Evolutionary conservation across 768 basidiomycete genomes (phyloP), one percentile per base, ranked within the genome.

Genomic region (Mycena latifolia): DNA sequence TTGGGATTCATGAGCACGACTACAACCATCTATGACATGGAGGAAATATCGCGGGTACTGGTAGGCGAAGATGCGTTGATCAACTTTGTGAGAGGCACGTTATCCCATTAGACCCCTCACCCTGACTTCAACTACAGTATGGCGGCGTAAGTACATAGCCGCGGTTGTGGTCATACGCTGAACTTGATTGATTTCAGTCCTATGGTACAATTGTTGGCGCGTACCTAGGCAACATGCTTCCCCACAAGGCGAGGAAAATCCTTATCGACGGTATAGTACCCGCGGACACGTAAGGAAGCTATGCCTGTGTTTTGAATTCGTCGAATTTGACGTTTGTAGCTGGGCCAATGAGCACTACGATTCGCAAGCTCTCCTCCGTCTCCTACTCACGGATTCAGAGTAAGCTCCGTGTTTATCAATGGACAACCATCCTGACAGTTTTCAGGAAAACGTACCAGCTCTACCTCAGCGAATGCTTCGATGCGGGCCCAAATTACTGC

Each of bases 1-100:
- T 35, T 70, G 53, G 65, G 67, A 14, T 62, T 47, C 29, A 69
- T 69, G 67, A 69, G 67, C 55, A 69, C 67, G 7, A 69, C 67
- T 3, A 65, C 63, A 0, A 69, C 67, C 5, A 46, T 69, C 11
- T 58, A 69, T 24, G 67, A 69, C 55, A 70, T 67, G 66, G 69
- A 63, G 25, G 69, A 69, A 56, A 66, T 66, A 24, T 66, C 69
- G 3, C 37, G 65, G 11, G 52, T 69, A 6, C 18, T 69, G 28
- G 65, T 54, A 12, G 65, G 65, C 20, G 61, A 58, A 47, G 63
- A 69, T 52, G 59, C 59, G 48, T 45, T 43, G 39, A 61, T 69
- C 10, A 69, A 69, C 18, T 69, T 69, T 43, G 67, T 69, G 48
- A 56, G 67, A 17, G 0, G 18, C 20, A n/a, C n/a, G n/a, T n/a